Evolutionary conservation across 768 basidiomycete genomes (phyloP), one percentile per base, ranked within the genome.

Genomic region (Lyophyllum atratum): DNA sequence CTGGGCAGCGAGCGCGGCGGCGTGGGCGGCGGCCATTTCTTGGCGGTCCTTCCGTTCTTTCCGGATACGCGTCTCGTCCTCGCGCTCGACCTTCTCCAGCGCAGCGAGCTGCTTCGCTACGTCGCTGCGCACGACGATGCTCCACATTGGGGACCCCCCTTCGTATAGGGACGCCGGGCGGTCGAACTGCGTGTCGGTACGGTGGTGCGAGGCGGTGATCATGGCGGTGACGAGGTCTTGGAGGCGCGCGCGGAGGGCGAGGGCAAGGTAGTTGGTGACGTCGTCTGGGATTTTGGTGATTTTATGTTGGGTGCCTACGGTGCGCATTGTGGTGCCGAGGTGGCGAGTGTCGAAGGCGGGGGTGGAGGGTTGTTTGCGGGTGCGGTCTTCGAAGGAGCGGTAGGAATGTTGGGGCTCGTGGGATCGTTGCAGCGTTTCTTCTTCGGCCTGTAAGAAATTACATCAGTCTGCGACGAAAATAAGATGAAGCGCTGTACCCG

Each of bases 141-240:
- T 82, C 92, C 93, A 96, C 87, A 95, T 92, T 1, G 93, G 89
- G 1, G 80, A 78, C 21, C 78, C 82, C 49, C 86, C 84, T 37
- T 79, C 80, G 61, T 90, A 92, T 26, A 83, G 58, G n/a, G 82
- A 84, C 0, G 89, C 83, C 0, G 84, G 74, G 21, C 85, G 79
- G 63, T 87, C 86, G 59, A 85, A 91, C 58, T 87, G 85, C 0
- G 89, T 81, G 60, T 87, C 87, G 4, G 76, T 83, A 19, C 92
- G 85, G 67, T 92, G 90, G 43, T 76, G 76, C 24, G 87, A 76
- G 0, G 90, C 90, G 26, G 76, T 74, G 55, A 87, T 77, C 89
- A 91, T 90, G 39, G 78, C 79, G 15, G 77, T 80, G 49, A 92
- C 72, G 47, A 91, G 80, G 56, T 84, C 85, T 63, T 87, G 85